Percentiles rank a stretch among this genome's conserved stretches.
These are phyloP conservation scores for Antitrichia curtipendula DNA, from an alignment of 225 moss, liverwort and hornwort species.

Conservation along the genomic window DNA sequence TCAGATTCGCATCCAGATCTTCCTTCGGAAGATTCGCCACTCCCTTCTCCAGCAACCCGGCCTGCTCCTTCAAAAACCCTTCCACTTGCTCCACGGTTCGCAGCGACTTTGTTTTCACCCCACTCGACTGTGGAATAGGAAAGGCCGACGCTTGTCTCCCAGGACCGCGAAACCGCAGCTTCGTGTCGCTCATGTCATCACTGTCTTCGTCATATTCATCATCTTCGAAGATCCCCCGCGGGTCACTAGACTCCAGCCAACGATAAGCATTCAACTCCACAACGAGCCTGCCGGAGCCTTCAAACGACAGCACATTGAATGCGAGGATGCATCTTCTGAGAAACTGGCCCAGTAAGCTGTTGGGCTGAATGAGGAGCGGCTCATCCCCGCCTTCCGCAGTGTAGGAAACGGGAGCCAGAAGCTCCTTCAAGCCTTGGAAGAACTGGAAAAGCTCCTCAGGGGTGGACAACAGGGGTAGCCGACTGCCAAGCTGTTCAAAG, in stretches of 20 bases:
- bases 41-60: conserved; percentile 58
- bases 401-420: conserved; percentile 60
- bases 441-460: conserved; percentile 81
- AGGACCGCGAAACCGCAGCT: conserved; percentile 16
- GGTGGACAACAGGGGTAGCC: conserved; percentile 50
- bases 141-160: conserved; percentile 6
- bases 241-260: conserved; percentile 38
- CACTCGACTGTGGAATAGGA: conserved; percentile 11
- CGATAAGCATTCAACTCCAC: conserved; percentile 71
- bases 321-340: conserved; percentile 71
- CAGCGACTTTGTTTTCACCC: conserved; percentile 47
- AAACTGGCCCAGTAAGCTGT: conserved; percentile 78
- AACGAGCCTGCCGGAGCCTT: conserved; percentile 67
- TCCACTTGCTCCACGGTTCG: conserved; percentile 77
- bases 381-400: conserved; percentile 33
- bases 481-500: conserved; percentile 54
- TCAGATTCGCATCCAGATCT: conserved; percentile 30
- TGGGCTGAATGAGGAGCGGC: conserved; percentile 49
- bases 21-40: conserved; percentile 18
- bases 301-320: conserved; percentile 84
- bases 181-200: conserved; percentile 9
- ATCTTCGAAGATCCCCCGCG: conserved; percentile 29
- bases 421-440: conserved; percentile 57
- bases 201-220: conserved; percentile 51
- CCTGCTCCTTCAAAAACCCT: conserved; percentile 78